Conservation (phyloP, 2,329 filamentous ascomycete species). For the Penicillium sp. region DNA sequence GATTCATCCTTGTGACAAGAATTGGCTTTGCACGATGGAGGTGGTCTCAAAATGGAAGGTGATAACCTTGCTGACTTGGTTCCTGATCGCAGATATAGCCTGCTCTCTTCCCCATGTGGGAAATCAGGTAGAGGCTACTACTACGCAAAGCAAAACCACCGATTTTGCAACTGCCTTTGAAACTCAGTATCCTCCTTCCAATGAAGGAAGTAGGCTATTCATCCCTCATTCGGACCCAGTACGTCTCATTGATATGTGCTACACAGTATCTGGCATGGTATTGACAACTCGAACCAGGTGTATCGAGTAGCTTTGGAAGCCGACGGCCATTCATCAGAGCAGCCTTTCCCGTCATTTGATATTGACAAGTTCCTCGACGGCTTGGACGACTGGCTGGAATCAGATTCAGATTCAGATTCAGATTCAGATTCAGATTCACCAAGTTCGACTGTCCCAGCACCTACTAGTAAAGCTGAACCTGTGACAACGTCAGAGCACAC, state of each 20-base stretch:
- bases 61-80: slow-evolving; percentile 38
- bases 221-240: slow-evolving; percentile 32
- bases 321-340: slow-evolving; percentile 30
- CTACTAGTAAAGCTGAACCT: slow-evolving; percentile 1
- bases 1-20: neutral
- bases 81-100: slow-evolving; percentile 32
- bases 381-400: slow-evolving; percentile 14
- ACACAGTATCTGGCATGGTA: neutral
- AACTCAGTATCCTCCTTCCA: slow-evolving; percentile 40
- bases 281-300: slow-evolving; percentile 25
- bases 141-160: slow-evolving; percentile 16
- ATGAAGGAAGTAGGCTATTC: slow-evolving; percentile 27
- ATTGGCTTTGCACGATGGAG: slow-evolving; percentile 19
- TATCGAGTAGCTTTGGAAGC: slow-evolving; percentile 34
- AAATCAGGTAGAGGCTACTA: slow-evolving; percentile 8
- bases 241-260: slow-evolving; percentile 15
- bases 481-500: neutral
- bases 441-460: neutral
- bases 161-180: slow-evolving; percentile 22
- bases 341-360: slow-evolving; percentile 29
- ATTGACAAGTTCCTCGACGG: slow-evolving; percentile 18
- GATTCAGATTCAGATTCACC: too few relatives aligned
- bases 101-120: slow-evolving; percentile 26
- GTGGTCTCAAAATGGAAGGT: slow-evolving; percentile 23
- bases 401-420: too few relatives aligned